Evolutionary conservation across 768 basidiomycete species (phyloP), one percentile per base, ranked within the genome.

Genomic region (Amanita brunnescens): DNA sequence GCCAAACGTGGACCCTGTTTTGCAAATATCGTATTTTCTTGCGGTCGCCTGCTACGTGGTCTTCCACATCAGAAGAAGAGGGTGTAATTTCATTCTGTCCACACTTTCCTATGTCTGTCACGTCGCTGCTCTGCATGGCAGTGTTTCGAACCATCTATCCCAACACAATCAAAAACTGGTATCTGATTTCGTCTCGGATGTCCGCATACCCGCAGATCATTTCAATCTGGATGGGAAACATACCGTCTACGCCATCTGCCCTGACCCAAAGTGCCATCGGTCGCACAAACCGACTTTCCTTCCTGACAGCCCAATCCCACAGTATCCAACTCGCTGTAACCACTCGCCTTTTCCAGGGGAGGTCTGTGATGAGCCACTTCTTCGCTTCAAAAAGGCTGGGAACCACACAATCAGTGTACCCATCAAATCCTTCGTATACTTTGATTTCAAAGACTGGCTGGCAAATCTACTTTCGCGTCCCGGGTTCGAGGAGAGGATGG

Each of bases 11-110:
- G 34, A 35, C 34, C 34, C 34, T 35, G 34, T 35, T 4, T 35
- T 35, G 34, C 64, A 63, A 39, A 32, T 62, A 8, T 51, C 57
- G 7, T 47, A 62, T 14, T 52, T 63, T 20, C 48, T 65, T 12
- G 54, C 53, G 7, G 54, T 55, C 2, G 55, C 60, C 12, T 55
- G 55, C 48, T 46, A 54, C 38, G 16, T 58, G 9, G 21, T 66
- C 12, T 54, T 61, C 46, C 55, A 56, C 0, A 39, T 64, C 14
- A 45, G 59, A 10, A 26, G 13, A 1, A 2, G 9, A 7, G 52
- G 40, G 0, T 26, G 52, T 18, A 52, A 64, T 14, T 57, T 62
- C 16, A 53, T 66, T 12, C 35, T 66, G 5, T 14, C n/a, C 2
- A 35, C 54, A 1, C 40, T 66, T 0, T 55, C 40, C 12, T 23